These are phyloP conservation scores for Vitis labrusca DNA, from an alignment of 164 flowering plant species.

Conservation along the genomic window DNA sequence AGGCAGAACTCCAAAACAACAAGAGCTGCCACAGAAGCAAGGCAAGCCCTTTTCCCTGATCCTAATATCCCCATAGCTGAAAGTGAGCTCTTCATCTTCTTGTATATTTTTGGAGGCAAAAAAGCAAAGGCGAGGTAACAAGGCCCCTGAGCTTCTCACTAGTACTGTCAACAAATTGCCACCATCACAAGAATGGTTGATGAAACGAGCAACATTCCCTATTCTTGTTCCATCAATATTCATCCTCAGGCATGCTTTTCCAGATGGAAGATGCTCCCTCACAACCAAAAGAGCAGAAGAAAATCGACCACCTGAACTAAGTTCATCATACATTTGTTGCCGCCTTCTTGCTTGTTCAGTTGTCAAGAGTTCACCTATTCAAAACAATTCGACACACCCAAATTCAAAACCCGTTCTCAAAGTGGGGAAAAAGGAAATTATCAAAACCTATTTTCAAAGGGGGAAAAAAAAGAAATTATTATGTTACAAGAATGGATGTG, in stretches of 20 bases:
- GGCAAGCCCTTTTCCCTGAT: slow-evolving; percentile 41
- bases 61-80: slow-evolving; percentile 76
- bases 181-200: slow-evolving; percentile 95
- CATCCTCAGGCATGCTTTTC: slow-evolving; percentile 78
- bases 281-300: slow-evolving; percentile 84
- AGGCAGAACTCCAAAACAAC: slow-evolving; percentile 74
- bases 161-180: slow-evolving; percentile 67
- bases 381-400: not conserved
- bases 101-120: slow-evolving; percentile 70
- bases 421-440: too few relatives aligned
- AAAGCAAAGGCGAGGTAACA: slow-evolving; percentile 87
- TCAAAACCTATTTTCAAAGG: too few relatives aligned
- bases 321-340: slow-evolving; percentile 66
- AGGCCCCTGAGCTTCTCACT: slow-evolving; percentile 63
- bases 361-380: slow-evolving; percentile 77
- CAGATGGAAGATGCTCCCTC: slow-evolving; percentile 90
- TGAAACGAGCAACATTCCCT: slow-evolving; percentile 82
- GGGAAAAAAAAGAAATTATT: too few relatives aligned
- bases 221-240: slow-evolving; percentile 85
- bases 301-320: slow-evolving; percentile 31
- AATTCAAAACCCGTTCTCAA: not conserved
- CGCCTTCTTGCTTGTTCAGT: slow-evolving; percentile 74
- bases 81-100: slow-evolving; percentile 78
- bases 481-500: too few relatives aligned
- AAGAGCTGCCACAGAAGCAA: slow-evolving; percentile 75